Evolutionary conservation across 768 basidiomycete species (phyloP), one percentile per base, ranked within the genome.

Genomic region (Vararia minispora): DNA sequence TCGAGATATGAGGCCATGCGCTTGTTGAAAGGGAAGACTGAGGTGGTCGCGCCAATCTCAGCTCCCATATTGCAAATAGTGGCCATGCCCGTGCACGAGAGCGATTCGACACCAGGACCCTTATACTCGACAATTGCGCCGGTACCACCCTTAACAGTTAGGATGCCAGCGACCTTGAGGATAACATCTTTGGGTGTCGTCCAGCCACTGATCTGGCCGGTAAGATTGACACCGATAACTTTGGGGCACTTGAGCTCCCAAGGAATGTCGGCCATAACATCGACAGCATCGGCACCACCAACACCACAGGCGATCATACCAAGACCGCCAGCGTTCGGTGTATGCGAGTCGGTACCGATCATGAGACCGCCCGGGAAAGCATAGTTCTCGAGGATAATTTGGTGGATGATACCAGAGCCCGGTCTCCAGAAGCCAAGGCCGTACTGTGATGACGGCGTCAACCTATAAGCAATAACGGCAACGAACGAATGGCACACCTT

Each of bases 11-110:
- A 73, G 52, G 58, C 72, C 95, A 98, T 98, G 55, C 92, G 88
- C 48, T 66, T 59, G 69, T 98, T 99, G 79, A 85, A 98, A 52
- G 95, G 95, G 88, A 99, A 99, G 51, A 98, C 64, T 13, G 94
- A 97, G 16, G 95, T 98, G 8, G 95, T 99, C 26, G 95, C 95
- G 58, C 94, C 94, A 54, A 98, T 97, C 64, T 99, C 94, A 51
- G 94, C 94, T 71, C 94, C 94, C 94, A 98, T 99, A 77, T 97
- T 99, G 63, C 94, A 97, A 54, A 99, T 94, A 16, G 94, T 98
- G 37, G 89, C 94, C 92, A 98, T 95, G 62, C 94, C 94, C 33
- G 94, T 99, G 74, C 85, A 89, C 33, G 91, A 95, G 44, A 99
- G 75, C 24, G 89, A 89, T 56, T 94, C 84, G 45, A 98, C 84